Evolutionary conservation across 306 rosid genomes (phyloP), one percentile per base, ranked within the genome.

Genomic region (Quercus cerris): DNA sequence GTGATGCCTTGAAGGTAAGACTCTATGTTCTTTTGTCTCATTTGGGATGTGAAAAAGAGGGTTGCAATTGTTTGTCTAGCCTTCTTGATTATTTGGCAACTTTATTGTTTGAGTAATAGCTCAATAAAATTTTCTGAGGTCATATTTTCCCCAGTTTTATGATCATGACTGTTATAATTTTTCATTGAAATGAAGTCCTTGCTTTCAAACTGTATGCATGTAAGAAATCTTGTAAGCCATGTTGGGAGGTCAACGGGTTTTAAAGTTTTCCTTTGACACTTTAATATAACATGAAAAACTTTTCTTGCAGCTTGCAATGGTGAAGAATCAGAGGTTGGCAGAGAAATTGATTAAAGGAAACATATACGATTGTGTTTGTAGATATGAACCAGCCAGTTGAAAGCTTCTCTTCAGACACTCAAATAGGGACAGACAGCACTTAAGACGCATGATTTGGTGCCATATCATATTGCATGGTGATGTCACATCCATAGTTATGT

Each of bases 261-360:
- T 25, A 22, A 41, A 25, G n/a, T 46, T 18, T 71, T 59, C 8
- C 74, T 78, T 70, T 77, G n/a, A 14, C 49, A 38, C 62, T 22
- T 67, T 1, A 22, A 41, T 23, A 33, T 68, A 52, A 82, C 38
- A 59, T 18, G 8, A 73, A 25, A 15, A 5, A 25, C 33, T 13
- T 12, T 56, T 17, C 80, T 79, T 70, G 90, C 97, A 96, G 99
- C 98, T 93, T 82, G 98, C 99, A 22, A 96, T 96, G 99, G 98
- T 96, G 86, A 96, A 96, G 86, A 96, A 96, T 77, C 99, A 89
- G 86, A 90, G 99, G 86, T 81, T 96, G 88, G 99, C 99, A 27
- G 97, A 91, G 56, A 96, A 96, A 80, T 87, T 93, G 90, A 68
- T 96, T 51, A 80, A 88, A 64, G 99, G 99, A 78, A 88, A 90